phyloP scores from a whole-genome alignment of 208 protist species.

The Jaenimonas drosophilae region DNA sequence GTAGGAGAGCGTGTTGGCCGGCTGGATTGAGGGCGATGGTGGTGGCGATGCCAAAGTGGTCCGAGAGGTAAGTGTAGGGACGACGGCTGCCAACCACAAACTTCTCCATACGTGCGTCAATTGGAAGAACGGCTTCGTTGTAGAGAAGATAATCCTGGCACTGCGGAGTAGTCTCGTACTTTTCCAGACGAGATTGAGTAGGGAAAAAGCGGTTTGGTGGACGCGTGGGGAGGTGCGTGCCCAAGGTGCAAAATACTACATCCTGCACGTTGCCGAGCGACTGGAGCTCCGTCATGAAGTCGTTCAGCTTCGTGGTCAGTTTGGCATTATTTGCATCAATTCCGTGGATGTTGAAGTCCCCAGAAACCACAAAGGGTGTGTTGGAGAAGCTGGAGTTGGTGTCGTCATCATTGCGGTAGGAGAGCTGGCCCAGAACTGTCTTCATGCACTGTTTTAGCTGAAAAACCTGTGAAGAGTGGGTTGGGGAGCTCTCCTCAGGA shows the following conservation, averaged over 20 bases:
- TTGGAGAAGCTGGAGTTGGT: not conserved
- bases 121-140: constrained; percentile 22
- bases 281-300: constrained; percentile 58
- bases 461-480: constrained; percentile 60
- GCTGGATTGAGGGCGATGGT: constrained; percentile 10
- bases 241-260: constrained; percentile 39
- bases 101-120: constrained; percentile 44
- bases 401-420: constrained; percentile 7
- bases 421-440: constrained; percentile 52
- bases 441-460: constrained; percentile 59
- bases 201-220: constrained; percentile 76
- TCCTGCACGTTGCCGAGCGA: constrained; percentile 47
- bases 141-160: constrained; percentile 85
- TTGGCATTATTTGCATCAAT: constrained; percentile 36
- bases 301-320: constrained; percentile 39
- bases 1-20: not conserved
- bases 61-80: constrained; percentile 82
- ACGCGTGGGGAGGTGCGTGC: constrained; percentile 53
- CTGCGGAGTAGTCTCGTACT: constrained; percentile 43
- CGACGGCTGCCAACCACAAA: constrained; percentile 65
- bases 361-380: constrained; percentile 61
- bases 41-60: constrained; percentile 77
- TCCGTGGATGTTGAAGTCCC: constrained; percentile 79
- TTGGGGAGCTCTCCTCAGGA: constrained; percentile 36
- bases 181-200: constrained; percentile 65